Evolutionary conservation across 305 asterid species (phyloP).

Genomic region (Monarda citriodora): DNA sequence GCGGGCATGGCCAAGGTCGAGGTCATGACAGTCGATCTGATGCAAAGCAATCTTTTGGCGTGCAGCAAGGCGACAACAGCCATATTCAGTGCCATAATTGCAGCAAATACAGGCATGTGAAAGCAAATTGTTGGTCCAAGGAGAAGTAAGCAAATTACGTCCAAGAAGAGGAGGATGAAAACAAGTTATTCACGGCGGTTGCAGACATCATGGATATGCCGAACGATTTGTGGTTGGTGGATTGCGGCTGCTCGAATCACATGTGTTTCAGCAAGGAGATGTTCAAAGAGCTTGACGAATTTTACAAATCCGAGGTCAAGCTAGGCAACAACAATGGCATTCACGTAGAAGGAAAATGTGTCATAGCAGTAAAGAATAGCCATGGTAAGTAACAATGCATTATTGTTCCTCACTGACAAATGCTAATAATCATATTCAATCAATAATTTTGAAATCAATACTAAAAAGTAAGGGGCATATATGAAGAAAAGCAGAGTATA

Average conservation of each 20-base stretch:
- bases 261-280: neutral
- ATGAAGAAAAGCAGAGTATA: too few species aligned
- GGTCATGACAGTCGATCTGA: neutral
- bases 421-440: too few species aligned
- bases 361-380: neutral
- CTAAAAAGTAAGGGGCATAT: too few species aligned
- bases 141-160: neutral
- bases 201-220: neutral
- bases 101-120: neutral
- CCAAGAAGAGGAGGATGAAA: constrained; percentile 5
- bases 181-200: constrained; percentile 1
- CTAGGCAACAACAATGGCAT: neutral
- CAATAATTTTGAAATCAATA: too few species aligned
- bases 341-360: constrained; percentile 2
- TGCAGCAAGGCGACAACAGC: neutral
- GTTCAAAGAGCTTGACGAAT: constrained; percentile 8
- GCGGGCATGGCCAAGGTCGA: neutral
- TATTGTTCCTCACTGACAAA: too few species aligned
- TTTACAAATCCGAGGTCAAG: neutral
- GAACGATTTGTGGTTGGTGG: neutral
- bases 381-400: too few species aligned
- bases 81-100: neutral
- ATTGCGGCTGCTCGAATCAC: constrained; percentile 1
- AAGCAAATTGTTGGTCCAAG: neutral
- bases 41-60: neutral